Conservation (phyloP, 2,329 filamentous ascomycete genomes). For the Tolypocladium capitatum region DNA sequence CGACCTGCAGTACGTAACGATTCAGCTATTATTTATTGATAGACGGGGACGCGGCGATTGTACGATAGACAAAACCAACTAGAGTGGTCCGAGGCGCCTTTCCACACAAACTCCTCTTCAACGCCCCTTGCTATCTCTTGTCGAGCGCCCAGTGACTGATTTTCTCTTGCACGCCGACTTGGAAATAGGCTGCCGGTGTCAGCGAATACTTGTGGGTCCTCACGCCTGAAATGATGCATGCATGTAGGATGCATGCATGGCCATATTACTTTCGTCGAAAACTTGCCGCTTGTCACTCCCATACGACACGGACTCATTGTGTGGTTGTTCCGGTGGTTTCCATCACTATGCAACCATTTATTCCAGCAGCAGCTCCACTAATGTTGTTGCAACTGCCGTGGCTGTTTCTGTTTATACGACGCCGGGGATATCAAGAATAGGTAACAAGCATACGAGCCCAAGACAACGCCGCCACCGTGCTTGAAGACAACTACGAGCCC, state of each 20-base stretch:
- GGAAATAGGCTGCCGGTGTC: neutral
- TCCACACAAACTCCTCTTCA: constrained; percentile 21
- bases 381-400: neutral
- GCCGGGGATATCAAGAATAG: neutral
- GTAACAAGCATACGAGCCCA: neutral
- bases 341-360: neutral
- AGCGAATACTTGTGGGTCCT: neutral
- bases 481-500: neutral
- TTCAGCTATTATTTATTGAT: constrained; percentile 15
- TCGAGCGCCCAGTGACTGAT: neutral
- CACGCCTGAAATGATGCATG: constrained; percentile 10
- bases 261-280: too few species aligned
- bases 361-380: neutral
- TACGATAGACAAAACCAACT: constrained; percentile 28
- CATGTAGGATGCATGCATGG: constrained; percentile 5
- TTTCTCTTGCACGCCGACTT: neutral
- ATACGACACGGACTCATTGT: too few species aligned
- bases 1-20: constrained; percentile 19
- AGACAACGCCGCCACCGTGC: neutral
- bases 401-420: neutral
- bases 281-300: neutral
- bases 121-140: neutral
- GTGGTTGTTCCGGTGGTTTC: neutral
- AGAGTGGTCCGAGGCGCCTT: constrained; percentile 16
- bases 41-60: constrained; percentile 22